Base-by-base conservation (phyloP, 108 stramenopile species). In the Heterococcus sp. region DNA sequence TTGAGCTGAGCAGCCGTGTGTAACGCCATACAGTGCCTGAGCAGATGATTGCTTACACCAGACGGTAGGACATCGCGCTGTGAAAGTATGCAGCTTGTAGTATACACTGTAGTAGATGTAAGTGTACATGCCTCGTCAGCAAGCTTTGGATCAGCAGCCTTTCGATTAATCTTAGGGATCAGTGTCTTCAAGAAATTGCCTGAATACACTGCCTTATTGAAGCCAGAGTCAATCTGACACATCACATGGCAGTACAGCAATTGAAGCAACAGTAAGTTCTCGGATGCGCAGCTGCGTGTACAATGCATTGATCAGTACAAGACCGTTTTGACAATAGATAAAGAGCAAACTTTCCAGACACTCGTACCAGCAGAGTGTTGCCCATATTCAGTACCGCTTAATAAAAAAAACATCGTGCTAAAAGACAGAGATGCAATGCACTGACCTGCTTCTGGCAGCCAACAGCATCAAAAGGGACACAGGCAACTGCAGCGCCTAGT, bases 181-280 rank as follows among this genome's bases (percentile, higher is more conserved):
- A 82, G 73, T 35, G 37, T 66, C 38, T n/a, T 69, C 32, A 82
- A 36, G 33, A 82, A 82, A 74, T 82, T 82, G 63, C 27, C 72
- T 35, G 71, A 40, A 58, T 74, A 82, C 35, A 82, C 82, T 26
- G 29, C 11, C 65, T 89, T 88, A 38, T 90, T 90, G 71, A 95
- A 88, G 26, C 92, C 92, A 27, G 85, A 66, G 27, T 92, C 90
- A 37, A 96, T 65, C 28, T 82, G 63, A 28, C 67, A 34, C 1
- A 32, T 21, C n/a, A n/a, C n/a, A n/a, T n/a, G n/a, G n/a, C n/a
- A n/a, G n/a, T n/a, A n/a, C n/a, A n/a, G n/a, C n/a, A n/a, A 3
- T 3, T 27, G 26, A 2, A 37, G 29, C 38, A 21, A 3, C 40
- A n/a, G 39, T 2, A 21, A 1, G 8, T 26, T n/a, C 21, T 5